These are phyloP conservation scores for Filobasidium floriforme DNA, from an alignment of 768 basidiomycete species.

Conservation along the genomic window DNA sequence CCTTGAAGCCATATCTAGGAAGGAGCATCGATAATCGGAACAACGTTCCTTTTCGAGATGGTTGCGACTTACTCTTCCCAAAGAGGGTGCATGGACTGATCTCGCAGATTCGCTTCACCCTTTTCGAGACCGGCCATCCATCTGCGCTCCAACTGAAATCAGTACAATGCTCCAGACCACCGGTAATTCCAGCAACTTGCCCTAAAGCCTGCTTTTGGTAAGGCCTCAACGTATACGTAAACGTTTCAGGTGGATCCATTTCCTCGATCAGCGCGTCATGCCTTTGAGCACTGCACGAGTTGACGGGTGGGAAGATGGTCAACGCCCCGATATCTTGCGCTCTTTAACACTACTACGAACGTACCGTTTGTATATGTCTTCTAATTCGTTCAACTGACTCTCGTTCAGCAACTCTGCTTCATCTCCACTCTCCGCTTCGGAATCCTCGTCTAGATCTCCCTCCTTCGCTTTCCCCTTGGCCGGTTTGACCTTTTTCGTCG, in stretches of 20 bases:
- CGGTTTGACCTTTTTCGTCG: conserved; percentile 29
- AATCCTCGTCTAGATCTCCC: conserved; percentile 59
- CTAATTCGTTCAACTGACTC: conserved; percentile 59
- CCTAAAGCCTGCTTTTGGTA: conserved; percentile 91
- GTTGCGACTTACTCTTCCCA: conserved; percentile 82
- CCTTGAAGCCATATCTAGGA: conserved; percentile 65
- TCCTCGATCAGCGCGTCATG: conserved; percentile 67
- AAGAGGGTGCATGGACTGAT: conserved; percentile 76
- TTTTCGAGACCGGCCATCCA: conserved; percentile 90
- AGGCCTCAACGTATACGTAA: conserved; percentile 64
- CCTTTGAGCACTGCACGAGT: conserved; percentile 63
- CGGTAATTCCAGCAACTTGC: conserved; percentile 46
- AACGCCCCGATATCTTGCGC: not conserved
- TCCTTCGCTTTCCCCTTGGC: conserved; percentile 43
- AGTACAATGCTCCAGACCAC: not conserved
- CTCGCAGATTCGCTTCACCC: conserved; percentile 59
- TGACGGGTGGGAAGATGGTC: conserved; percentile 9
- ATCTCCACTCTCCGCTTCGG: conserved; percentile 61
- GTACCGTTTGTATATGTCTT: conserved; percentile 73
- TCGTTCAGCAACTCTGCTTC: conserved; percentile 72
- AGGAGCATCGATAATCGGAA: conserved; percentile 8
- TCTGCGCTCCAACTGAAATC: conserved; percentile 45
- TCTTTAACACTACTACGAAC: conserved; percentile 11
- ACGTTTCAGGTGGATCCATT: conserved; percentile 73
- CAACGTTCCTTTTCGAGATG: not conserved